Evolutionary conservation across 805 yeast genomes (phyloP).

Genomic region (Sugiyamaella mastotermitis): DNA sequence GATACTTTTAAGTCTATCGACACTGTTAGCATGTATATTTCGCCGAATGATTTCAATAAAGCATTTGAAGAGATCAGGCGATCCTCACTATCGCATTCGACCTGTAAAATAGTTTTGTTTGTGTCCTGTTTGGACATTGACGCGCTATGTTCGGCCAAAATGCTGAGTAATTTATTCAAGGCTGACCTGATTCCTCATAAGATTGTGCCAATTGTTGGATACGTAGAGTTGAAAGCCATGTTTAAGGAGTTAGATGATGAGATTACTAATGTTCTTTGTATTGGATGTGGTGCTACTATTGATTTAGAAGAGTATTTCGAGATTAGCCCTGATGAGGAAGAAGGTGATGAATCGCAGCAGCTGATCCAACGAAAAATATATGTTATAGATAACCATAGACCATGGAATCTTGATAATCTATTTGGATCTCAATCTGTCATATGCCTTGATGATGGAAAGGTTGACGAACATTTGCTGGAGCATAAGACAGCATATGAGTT

Average conservation of each 20-base stretch:
- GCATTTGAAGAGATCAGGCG: constrained; percentile 63
- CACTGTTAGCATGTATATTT: constrained; percentile 82
- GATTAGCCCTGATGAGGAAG: constrained; percentile 25
- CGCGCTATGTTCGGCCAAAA: constrained; percentile 82
- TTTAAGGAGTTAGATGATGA: constrained; percentile 64
- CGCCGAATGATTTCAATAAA: constrained; percentile 58
- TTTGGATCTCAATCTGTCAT: constrained; percentile 70
- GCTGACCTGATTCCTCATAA: constrained; percentile 83
- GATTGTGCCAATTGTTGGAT: constrained; percentile 89
- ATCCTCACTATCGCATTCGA: constrained; percentile 83
- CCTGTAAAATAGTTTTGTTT: constrained; percentile 80
- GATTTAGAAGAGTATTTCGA: constrained; percentile 61
- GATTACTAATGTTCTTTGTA: constrained; percentile 64
- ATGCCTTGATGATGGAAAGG: constrained; percentile 83
- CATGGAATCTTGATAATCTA: constrained; percentile 92
- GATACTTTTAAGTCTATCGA: too few relatives aligned
- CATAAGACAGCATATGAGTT: constrained; percentile 58
- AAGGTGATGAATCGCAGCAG: constrained; percentile 25
- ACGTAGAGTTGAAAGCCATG: constrained; percentile 61
- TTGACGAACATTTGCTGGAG: constrained; percentile 49
- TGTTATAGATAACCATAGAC: constrained; percentile 86
- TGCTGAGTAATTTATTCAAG: constrained; percentile 63
- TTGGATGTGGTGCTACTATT: constrained; percentile 93
- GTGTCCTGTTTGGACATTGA: constrained; percentile 90
- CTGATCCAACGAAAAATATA: constrained; percentile 57